These are phyloP conservation scores for Sicyos edulis DNA, from an alignment of 306 rosid species.

Conservation along the genomic window DNA sequence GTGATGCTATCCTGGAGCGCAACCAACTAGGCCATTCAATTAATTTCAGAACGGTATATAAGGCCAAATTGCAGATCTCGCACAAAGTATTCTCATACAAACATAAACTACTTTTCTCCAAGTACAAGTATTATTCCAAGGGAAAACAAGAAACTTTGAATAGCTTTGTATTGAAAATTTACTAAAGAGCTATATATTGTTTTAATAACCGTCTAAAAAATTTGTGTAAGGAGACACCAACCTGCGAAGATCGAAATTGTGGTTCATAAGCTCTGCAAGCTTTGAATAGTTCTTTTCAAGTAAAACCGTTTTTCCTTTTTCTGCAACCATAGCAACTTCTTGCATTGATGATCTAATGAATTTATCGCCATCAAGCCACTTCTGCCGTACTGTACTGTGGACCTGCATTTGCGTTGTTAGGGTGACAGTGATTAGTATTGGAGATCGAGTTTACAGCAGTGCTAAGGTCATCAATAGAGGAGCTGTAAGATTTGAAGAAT, in stretches of 20 bases:
- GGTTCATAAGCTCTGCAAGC: conserved; percentile 66
- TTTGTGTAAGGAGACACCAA: conserved; percentile 20
- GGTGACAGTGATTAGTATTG: no score
- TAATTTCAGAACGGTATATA: no score
- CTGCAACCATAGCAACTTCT: conserved; percentile 65
- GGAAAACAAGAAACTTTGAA: neutral
- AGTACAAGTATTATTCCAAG: neutral
- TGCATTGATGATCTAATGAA: conserved; percentile 65
- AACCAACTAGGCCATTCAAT: neutral
- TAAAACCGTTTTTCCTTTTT: conserved; percentile 59
- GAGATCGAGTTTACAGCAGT: no score
- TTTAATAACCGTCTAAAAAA: neutral
- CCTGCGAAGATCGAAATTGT: conserved; percentile 83
- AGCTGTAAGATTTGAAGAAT: neutral
- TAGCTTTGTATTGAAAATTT: neutral
- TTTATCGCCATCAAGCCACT: conserved; percentile 84
- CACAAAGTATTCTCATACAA: neutral
- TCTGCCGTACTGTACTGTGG: conserved; percentile 69
- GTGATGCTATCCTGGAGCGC: neutral
- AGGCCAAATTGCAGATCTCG: no score
- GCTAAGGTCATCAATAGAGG: no score
- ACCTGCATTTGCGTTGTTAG: conserved; percentile 29
- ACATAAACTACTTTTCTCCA: neutral
- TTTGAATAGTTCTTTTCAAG: conserved; percentile 54
- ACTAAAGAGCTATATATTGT: neutral